These are phyloP conservation scores for Nicotiana otophora DNA, from an alignment of 257 asterid genomes.

Conservation along the genomic window DNA sequence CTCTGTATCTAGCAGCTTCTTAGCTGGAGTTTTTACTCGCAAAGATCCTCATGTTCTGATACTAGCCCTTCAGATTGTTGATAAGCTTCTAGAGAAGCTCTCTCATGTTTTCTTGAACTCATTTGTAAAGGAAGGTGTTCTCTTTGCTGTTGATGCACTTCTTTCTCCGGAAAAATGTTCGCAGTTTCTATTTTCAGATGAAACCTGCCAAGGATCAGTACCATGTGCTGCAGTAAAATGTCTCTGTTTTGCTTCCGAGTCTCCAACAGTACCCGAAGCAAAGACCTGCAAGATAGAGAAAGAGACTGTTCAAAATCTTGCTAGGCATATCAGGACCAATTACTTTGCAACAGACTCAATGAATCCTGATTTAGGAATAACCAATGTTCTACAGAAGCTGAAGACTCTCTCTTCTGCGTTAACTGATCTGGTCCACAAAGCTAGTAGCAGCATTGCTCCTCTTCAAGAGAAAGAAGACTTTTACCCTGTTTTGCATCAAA, in stretches of 20 bases:
- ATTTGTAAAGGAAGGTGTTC: conserved; percentile 85
- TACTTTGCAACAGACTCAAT: conserved; percentile 55
- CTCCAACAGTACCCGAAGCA: conserved; percentile 33
- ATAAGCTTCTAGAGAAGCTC: conserved; percentile 65
- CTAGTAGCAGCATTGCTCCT: conserved; percentile 29
- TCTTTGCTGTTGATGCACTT: conserved; percentile 61
- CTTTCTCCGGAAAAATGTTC: conserved; percentile 49
- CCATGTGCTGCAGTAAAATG: conserved; percentile 43
- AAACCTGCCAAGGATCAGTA: conserved; percentile 28
- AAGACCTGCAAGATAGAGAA: conserved; percentile 62
- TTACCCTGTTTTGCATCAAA: conserved; percentile 43
- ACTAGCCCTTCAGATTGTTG: conserved; percentile 74
- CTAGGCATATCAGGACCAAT: conserved; percentile 55
- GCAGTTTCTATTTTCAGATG: conserved; percentile 39
- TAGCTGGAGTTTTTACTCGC: conserved; percentile 89
- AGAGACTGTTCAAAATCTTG: conserved; percentile 56
- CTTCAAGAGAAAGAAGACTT: conserved; percentile 51
- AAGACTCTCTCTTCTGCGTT: conserved; percentile 49
- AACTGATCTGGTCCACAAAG: conserved; percentile 31
- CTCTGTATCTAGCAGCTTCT: conserved; percentile 46
- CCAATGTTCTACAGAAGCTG: conserved; percentile 69
- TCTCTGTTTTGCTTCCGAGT: conserved; percentile 62
- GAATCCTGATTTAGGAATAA: conserved; percentile 65
- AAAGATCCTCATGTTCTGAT: conserved; percentile 76
- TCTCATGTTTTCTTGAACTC: conserved; percentile 58